Evolutionary conservation across 345 rosid species (phyloP).

Genomic region (Syzygium aqueum): DNA sequence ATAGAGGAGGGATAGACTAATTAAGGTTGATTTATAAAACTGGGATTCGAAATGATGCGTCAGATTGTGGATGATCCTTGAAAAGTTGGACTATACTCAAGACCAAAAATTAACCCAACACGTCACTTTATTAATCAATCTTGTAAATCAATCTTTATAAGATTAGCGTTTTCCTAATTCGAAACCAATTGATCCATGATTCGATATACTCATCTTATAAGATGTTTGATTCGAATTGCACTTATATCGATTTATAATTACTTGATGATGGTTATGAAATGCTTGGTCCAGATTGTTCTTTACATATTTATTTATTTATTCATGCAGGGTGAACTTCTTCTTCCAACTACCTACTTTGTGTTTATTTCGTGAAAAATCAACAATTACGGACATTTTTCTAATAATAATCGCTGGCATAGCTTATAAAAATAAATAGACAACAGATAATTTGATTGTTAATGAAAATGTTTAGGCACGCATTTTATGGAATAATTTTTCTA

Average conservation of each 20-base stretch:
- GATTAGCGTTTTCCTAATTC: neutral
- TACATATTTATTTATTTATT: neutral
- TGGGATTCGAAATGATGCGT: neutral
- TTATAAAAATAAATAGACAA: neutral
- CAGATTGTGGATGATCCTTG: neutral
- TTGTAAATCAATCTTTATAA: neutral
- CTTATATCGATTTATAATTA: neutral
- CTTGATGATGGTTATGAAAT: neutral
- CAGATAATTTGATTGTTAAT: neutral
- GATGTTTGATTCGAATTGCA: neutral
- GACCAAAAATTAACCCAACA: neutral
- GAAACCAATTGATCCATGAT: neutral
- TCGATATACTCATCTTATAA: neutral
- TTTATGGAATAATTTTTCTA: neutral
- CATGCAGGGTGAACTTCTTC: neutral
- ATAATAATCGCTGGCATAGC: fast-evolving
- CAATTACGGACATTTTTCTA: neutral
- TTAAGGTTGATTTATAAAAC: neutral
- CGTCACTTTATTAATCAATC: neutral
- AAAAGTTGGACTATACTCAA: neutral
- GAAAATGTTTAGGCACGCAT: neutral
- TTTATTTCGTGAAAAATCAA: neutral
- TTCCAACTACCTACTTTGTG: neutral
- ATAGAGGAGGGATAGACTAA: neutral
- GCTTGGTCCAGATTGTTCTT: neutral